Evolutionary conservation across 108 stramenopile genomes (phyloP).

Genomic region (Seminavis robusta): DNA sequence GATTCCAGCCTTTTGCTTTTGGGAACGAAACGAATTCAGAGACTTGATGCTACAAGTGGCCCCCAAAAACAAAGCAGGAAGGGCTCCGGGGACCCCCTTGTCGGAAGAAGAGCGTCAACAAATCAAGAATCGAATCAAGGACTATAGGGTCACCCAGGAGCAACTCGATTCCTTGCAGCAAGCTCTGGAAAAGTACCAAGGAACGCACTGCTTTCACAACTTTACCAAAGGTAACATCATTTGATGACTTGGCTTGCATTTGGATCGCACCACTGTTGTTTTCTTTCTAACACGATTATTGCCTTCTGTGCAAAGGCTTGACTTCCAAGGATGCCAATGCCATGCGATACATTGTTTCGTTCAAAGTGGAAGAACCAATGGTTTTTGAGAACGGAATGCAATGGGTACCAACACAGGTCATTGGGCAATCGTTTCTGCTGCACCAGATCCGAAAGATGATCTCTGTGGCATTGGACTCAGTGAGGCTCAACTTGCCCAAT

Average conservation of each 20-base stretch:
- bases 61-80: conserved; percentile 6
- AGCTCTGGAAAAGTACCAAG: conserved; percentile 70
- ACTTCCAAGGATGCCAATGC: conserved; percentile 57
- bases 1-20: conserved; percentile 87
- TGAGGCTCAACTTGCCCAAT: conserved; percentile 59
- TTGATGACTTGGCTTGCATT: conserved; percentile 39
- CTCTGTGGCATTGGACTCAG: conserved; percentile 72
- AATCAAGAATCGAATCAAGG: conserved; percentile 27
- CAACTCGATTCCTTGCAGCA: conserved; percentile 46
- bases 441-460: conserved; percentile 99
- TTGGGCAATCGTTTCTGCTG: conserved; percentile 95
- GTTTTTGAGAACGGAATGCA: conserved; percentile 61
- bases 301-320: no score
- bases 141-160: conserved; percentile 57
- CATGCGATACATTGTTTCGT: conserved; percentile 73
- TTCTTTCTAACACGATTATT: conserved; percentile 69
- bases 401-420: conserved; percentile 82
- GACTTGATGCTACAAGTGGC: conserved; percentile 23
- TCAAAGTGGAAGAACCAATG: conserved; percentile 68
- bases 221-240: conserved; percentile 84
- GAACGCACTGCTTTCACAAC: conserved; percentile 88
- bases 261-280: conserved; percentile 27
- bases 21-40: conserved; percentile 36
- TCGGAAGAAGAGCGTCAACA: conserved; percentile 31
- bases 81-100: conserved; percentile 28